These are phyloP conservation scores for Kurtzmaniella cleridarum DNA, from an alignment of 805 yeast genomes.

Conservation along the genomic window DNA sequence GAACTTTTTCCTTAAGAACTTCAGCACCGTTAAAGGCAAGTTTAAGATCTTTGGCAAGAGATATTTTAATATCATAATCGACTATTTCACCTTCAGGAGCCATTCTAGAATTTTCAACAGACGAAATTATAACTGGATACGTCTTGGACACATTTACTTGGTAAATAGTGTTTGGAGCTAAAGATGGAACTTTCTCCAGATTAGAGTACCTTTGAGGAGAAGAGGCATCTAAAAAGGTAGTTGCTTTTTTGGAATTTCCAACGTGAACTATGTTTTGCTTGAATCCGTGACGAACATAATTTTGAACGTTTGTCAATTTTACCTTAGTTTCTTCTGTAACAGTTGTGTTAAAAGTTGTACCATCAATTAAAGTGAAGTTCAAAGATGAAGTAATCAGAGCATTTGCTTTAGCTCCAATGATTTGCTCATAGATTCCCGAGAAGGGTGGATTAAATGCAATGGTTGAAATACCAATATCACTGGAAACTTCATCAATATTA, in stretches of 20 bases:
- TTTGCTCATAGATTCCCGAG: conserved; percentile 31
- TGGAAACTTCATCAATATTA: conserved; percentile 20
- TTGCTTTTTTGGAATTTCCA: conserved; percentile 8
- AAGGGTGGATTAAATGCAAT: conserved; percentile 35
- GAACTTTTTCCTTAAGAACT: conserved; percentile 9
- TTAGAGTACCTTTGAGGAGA: conserved; percentile 12
- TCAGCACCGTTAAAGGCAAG: conserved; percentile 11
- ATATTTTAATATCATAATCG: conserved; percentile 16
- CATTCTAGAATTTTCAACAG: conserved; percentile 18
- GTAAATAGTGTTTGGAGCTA: conserved; percentile 8
- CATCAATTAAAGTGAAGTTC: conserved; percentile 32
- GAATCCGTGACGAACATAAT: conserved; percentile 34
- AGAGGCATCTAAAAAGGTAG: conserved; percentile 12
- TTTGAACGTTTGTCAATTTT: conserved; percentile 33
- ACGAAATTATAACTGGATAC: conserved; percentile 20
- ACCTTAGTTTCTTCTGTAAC: conserved; percentile 24
- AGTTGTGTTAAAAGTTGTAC: conserved; percentile 25
- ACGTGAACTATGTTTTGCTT: conserved; percentile 26
- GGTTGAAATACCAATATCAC: conserved; percentile 18
- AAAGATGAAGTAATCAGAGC: conserved; percentile 31
- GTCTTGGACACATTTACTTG: conserved; percentile 11
- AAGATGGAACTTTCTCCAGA: background rate
- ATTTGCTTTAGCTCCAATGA: conserved; percentile 28
- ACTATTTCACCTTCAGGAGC: conserved; percentile 12
- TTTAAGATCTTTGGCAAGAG: conserved; percentile 10